Percentiles rank a stretch among this genome's conserved stretches.
These are phyloP conservation scores for Artemisia tridentata DNA, from an alignment of 129 eudicot genomes.

Conservation along the genomic window DNA sequence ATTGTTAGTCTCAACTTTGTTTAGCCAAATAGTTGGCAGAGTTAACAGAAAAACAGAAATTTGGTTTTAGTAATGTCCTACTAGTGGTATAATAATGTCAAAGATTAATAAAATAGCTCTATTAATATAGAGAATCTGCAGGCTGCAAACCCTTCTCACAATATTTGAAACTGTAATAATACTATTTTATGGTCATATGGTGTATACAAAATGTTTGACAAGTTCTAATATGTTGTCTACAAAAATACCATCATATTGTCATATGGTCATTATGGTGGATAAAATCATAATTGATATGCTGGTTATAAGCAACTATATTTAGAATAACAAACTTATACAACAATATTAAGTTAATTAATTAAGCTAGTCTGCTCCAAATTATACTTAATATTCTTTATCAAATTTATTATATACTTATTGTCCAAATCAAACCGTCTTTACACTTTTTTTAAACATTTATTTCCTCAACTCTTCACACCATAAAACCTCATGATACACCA, in stretches of 20 bases:
- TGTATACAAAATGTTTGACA: too few species aligned
- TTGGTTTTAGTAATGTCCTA: slow-evolving; percentile 33
- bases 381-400: background rate
- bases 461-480: slow-evolving; percentile 21
- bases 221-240: background rate
- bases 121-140: slow-evolving; percentile 17
- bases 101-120: background rate
- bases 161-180: background rate
- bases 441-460: slow-evolving; percentile 23
- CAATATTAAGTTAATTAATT: too few species aligned
- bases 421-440: slow-evolving; percentile 50
- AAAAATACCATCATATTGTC: background rate
- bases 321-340: too few species aligned
- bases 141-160: slow-evolving; percentile 32
- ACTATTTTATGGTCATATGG: background rate
- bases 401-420: slow-evolving; percentile 25
- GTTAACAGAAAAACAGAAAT: background rate
- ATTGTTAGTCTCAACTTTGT: background rate
- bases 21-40: background rate
- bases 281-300: too few species aligned
- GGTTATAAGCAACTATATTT: too few species aligned
- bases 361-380: background rate
- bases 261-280: too few species aligned
- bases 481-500: slow-evolving; percentile 21
- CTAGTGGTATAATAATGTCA: slow-evolving; percentile 41